Conservation (phyloP, 257 asterid species). For the Forsythia suspensa region DNA sequence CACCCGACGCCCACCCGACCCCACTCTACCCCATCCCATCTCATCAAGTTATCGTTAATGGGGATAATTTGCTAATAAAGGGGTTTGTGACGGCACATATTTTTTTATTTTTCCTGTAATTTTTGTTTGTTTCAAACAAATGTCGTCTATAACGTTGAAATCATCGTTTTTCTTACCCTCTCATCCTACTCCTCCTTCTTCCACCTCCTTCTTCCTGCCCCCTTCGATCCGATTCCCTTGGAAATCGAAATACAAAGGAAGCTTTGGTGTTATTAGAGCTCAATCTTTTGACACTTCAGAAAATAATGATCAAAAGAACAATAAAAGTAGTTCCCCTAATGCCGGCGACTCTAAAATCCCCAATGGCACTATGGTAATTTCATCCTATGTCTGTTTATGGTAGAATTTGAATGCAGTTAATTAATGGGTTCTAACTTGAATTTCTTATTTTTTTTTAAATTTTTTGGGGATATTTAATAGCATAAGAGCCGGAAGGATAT, state of each 20-base stretch:
- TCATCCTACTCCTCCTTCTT: conserved; percentile 36
- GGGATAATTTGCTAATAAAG: conserved; percentile 1
- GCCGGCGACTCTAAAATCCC: conserved; percentile 63
- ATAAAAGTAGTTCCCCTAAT: conserved; percentile 36
- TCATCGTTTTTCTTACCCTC: conserved; percentile 44
- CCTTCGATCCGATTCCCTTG: conserved; percentile 38
- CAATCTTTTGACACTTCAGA: conserved; percentile 28
- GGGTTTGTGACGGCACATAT: conserved; percentile 12
- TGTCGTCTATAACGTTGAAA: conserved; percentile 64
- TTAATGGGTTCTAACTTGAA: not conserved
- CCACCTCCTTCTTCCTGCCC: conserved; percentile 39
- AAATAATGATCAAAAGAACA: conserved; percentile 27
- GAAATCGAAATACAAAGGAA: conserved; percentile 37
- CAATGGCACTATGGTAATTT: conserved; percentile 65
- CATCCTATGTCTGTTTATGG: not conserved
- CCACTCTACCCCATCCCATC: not conserved
- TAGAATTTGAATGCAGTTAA: conserved; percentile 9
- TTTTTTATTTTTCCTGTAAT: not conserved
- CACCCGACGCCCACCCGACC: not conserved
- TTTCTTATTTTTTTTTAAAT: not conserved
- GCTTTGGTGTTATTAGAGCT: conserved; percentile 55
- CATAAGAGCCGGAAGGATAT: conserved; percentile 84
- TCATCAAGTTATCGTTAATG: conserved; percentile 19
- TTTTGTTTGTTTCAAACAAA: conserved; percentile 32
- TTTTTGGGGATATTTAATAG: conserved; percentile 26